These are phyloP conservation scores for Phytophthora fragariae DNA, from an alignment of 352 stramenopile species.

Conservation along the genomic window DNA sequence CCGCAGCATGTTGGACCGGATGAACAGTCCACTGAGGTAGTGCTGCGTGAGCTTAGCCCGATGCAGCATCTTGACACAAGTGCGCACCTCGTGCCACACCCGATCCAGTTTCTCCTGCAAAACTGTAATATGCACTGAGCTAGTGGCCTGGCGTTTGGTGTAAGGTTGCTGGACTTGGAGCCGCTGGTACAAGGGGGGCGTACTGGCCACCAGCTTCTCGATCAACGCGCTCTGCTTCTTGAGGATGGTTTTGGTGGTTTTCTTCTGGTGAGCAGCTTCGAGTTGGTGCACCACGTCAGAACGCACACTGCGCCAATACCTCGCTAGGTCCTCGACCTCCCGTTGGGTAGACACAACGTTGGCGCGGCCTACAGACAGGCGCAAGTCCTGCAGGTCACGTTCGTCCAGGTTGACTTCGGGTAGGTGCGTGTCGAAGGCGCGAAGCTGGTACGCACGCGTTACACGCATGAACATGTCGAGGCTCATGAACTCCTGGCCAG, in stretches of 20 bases:
- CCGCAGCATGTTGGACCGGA: conserved; percentile 66
- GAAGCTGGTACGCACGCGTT: conserved; percentile 65
- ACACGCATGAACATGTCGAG: conserved; percentile 64
- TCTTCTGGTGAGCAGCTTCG: conserved; percentile 68
- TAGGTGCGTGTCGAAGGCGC: conserved; percentile 57
- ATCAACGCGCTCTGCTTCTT: conserved; percentile 65
- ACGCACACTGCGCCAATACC: conserved; percentile 67
- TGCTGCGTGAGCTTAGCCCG: conserved; percentile 74
- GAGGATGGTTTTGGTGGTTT: conserved; percentile 62
- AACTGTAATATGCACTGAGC: conserved; percentile 14
- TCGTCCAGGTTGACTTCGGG: conserved; percentile 61
- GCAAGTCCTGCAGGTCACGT: conserved; percentile 56
- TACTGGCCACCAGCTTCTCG: conserved; percentile 56
- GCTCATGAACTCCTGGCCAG: conserved; percentile 66
- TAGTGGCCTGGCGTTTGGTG: conserved; percentile 32
- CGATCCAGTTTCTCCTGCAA: conserved; percentile 41
- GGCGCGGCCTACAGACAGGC: conserved; percentile 51
- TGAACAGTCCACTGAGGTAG: conserved; percentile 69
- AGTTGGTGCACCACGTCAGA: conserved; percentile 61
- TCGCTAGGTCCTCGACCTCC: conserved; percentile 72
- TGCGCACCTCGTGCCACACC: conserved; percentile 68
- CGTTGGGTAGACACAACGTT: conserved; percentile 63
- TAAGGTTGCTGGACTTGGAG: conserved; percentile 23
- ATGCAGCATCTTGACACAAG: conserved; percentile 72
- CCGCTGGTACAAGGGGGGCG: conserved; percentile 18